These are phyloP conservation scores for Dimargaris cristalligena DNA, from an alignment of 192 early-diverging fungal species.

Conservation along the genomic window DNA sequence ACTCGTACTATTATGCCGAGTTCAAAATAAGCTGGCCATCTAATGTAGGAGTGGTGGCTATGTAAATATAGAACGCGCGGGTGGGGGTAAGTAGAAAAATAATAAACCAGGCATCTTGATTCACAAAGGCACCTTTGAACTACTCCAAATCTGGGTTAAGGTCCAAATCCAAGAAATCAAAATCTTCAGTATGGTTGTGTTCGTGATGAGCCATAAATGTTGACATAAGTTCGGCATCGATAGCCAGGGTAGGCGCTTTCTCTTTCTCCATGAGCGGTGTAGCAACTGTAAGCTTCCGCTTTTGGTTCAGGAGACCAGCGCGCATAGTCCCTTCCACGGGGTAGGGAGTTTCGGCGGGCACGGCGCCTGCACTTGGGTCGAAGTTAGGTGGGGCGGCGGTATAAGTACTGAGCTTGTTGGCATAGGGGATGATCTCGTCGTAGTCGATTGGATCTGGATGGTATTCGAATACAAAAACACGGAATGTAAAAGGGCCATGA, in stretches of 20 bases:
- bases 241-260: background rate
- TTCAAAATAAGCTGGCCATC: no score
- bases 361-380: conserved; percentile 14
- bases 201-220: conserved; percentile 16
- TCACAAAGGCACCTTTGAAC: no score
- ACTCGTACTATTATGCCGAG: no score
- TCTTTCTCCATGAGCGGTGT: conserved; percentile 10
- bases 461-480: conserved; percentile 6
- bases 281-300: conserved; percentile 16
- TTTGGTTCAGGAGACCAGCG: conserved; percentile 23
- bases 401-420: conserved; percentile 28
- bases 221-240: conserved; percentile 5
- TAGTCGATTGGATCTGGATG: background rate
- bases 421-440: conserved; percentile 27
- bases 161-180: conserved; percentile 25
- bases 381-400: conserved; percentile 32
- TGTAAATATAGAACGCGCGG: no score
- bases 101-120: no score
- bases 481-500: no score
- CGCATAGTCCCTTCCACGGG: conserved; percentile 29
- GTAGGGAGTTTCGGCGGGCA: conserved; percentile 27
- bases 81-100: no score
- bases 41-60: no score
- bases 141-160: conserved; percentile 29
- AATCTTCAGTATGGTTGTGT: conserved; percentile 21